A percentile compares a stretch with the other conserved stretches of the same genome.
Conservation (phyloP, 768 basidiomycete genomes). For the Tulasnella sp. region DNA sequence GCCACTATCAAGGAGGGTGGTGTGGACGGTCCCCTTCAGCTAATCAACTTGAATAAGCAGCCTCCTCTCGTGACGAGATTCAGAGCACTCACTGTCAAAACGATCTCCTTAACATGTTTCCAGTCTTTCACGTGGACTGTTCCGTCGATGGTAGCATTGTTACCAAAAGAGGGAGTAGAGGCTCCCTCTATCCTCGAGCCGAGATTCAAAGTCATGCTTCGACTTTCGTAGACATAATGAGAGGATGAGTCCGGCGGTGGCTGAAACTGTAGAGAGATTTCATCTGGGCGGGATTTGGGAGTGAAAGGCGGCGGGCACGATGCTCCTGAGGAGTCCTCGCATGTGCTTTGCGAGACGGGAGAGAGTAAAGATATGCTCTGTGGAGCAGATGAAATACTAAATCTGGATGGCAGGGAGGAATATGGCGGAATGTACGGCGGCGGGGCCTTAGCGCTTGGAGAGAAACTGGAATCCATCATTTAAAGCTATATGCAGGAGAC, state of each 20-base stretch:
- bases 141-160: constrained; percentile 1
- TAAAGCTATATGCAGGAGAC: too few species aligned
- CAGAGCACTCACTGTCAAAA: neutral
- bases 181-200: neutral
- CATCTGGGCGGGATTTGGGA: neutral
- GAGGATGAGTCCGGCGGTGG: neutral
- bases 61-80: neutral
- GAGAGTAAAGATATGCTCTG: neutral
- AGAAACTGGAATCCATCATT: neutral
- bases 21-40: neutral
- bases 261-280: neutral
- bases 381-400: neutral
- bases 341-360: neutral
- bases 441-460: neutral
- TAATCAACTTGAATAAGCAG: neutral
- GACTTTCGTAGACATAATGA: neutral
- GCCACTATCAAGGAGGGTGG: neutral
- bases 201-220: neutral
- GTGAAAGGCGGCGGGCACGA: neutral
- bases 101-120: constrained; percentile 2
- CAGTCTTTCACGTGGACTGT: neutral
- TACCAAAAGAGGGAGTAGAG: neutral
- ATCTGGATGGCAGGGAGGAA: neutral
- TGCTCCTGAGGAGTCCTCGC: neutral
- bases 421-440: neutral